Base-by-base conservation (phyloP, 2,329 filamentous ascomycete species). In the Paraconiothyrium sp. region DNA sequence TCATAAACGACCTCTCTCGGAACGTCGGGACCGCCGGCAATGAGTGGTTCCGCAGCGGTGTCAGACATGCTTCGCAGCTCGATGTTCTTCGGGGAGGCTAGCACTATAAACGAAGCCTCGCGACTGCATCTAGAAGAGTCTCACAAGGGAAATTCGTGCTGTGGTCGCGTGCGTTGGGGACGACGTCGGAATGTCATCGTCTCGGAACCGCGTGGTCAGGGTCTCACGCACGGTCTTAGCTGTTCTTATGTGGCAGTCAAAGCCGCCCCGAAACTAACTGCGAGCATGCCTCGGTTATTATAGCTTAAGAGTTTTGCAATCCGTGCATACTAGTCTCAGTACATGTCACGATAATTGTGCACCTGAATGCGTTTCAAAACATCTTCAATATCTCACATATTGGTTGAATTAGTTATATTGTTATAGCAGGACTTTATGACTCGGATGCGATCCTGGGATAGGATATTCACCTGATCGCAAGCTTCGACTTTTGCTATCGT, bases 21-120 rank as follows among this genome's bases (percentile, higher is more conserved):
- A 52, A 67, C 56, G 13, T 64, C 58, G 46, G 60, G 58, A 49
- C 63, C 16, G 54, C 57, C 59, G 20, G 66, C 57, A 46, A 78
- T 75, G 5, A 78, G 68, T 9, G 76, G 76, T 61, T 78, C 74
- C 8, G 71, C 67, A 11, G 75, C 73, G 9, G 70, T 62, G 58
- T 74, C 68, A 39, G 58, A 66, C 75, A 78, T 76, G 58, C 59
- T 69, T 60, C 69, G 55, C 46, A 74, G 61, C 63, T 74, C 71
- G 54, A 73, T 57, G 49, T 64, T 63, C 57, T 67, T 60, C 48
- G 27, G 34, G 20, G 62, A 60, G 54, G 62, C 64, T 61, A 65
- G 61, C 57, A 58, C 24, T 65, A 58, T 46, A 51, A 7, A 37
- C 43, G 8, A 13, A 14, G 1, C 24, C 9, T 8, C 32, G 47